Evolutionary conservation across 2,329 filamentous ascomycete genomes (phyloP), one percentile per base, ranked within the genome.

Genomic region (Aspergillus flavus): DNA sequence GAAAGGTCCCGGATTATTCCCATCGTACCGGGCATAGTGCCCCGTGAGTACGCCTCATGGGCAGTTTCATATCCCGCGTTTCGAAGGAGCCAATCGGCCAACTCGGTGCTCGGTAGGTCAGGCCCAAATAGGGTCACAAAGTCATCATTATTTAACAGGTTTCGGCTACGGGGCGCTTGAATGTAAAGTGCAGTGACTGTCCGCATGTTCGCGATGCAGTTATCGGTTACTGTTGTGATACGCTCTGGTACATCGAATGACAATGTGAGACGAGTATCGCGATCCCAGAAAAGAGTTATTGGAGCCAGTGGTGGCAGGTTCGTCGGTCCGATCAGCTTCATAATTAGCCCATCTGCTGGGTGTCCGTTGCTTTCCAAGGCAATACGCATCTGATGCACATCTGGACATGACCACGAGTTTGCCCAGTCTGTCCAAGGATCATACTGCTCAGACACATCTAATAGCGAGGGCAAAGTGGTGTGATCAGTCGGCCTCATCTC

Each of bases 361-460:
- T 45, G 28, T 1, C 64, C 69, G 19, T 71, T 61, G 3, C 64
- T 57, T 3, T 52, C 58, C 5, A 77, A 61, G 1, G 43, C 62
- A 12, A 76, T 68, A 9, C 66, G 66, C 23, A 65, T 72, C 43
- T 65, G 66, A 52, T 75, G 68, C 7, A 70, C 39, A 5, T 70
- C 60, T 5, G 71, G 61, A 1, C 62, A 65, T n/a, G 59, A 62
- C 73, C 74, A 76, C 2, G 63, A 69, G 12, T 66, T 62, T 11
- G 75, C 72, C 60, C 74, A 66, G 11, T 73, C 70, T 36, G 68
- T 55, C 67, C 68, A 76, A 0, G 75, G 74, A 50, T 77, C 75
- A 61, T 71, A 72, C 58, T 76, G 73, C 7, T 67, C 71, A 3
- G 67, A 65, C 4, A 67, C 71, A 11, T 73, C 67, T 19, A 71